Conservation (phyloP, 2,329 filamentous ascomycete genomes). For the Ophiostoma novo-ulmi region DNA sequence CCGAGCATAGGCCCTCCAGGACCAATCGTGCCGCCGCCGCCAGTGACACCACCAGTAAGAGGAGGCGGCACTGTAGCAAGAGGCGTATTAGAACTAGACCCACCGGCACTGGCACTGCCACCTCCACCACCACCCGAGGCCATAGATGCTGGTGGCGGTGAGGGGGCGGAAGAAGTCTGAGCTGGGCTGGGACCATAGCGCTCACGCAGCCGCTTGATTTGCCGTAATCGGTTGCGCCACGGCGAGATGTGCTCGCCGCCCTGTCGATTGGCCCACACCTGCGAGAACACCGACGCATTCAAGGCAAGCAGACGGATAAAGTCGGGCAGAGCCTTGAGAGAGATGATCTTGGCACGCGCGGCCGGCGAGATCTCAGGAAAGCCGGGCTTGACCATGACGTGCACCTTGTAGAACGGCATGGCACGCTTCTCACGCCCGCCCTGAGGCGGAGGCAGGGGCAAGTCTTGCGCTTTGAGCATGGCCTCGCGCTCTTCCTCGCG, state of each 20-base stretch:
- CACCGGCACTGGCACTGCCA: neutral
- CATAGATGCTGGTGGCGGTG: constrained; percentile 34
- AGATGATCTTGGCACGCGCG: constrained; percentile 82
- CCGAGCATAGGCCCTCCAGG: neutral
- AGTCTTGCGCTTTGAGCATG: neutral
- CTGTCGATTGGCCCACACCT: constrained; percentile 76
- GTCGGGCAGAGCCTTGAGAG: constrained; percentile 70
- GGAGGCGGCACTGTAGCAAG: neutral
- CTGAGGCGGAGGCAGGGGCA: constrained; percentile 9
- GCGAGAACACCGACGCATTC: constrained; percentile 88
- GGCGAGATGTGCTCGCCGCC: constrained; percentile 80
- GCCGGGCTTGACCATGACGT: constrained; percentile 79
- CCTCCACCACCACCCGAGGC: constrained; percentile 20
- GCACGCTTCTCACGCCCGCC: constrained; percentile 15
- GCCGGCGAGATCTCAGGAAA: constrained; percentile 91
- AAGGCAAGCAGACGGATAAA: constrained; percentile 86
- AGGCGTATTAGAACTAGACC: constrained; percentile 1
- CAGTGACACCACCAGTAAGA: neutral
- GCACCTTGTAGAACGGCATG: constrained; percentile 73
- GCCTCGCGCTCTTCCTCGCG: constrained; percentile 26
- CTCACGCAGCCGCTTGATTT: constrained; percentile 78
- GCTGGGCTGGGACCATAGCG: constrained; percentile 46
- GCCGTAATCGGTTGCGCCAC: constrained; percentile 80
- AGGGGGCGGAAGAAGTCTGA: constrained; percentile 28
- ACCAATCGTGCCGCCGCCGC: neutral